Base-by-base conservation (phyloP, 1,284 basidiomycete species). In the Ganoderma meredithae region DNA sequence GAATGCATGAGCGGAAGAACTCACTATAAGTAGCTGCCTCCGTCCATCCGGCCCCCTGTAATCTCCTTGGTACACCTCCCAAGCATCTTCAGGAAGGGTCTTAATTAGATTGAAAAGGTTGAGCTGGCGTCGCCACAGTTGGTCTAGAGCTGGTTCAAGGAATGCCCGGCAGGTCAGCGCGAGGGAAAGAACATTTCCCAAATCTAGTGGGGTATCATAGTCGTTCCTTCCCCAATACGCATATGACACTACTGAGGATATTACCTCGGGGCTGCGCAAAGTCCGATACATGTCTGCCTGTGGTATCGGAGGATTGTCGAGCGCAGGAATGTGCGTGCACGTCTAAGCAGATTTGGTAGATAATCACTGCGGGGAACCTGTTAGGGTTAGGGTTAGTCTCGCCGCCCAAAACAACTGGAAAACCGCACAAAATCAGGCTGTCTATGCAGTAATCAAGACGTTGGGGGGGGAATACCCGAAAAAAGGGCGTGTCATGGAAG, bases 101-200 rank as follows among this genome's bases (percentile, higher is more conserved):
- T 64, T 68, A 56, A 60, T 49, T 12, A 72, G 52, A 31, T 69
- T 69, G 65, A 62, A 55, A 33, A 72, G 39, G 31, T 64, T 66
- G 12, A 65, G 63, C 31, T 70, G 66, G 27, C 67, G 63, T 15
- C 69, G 64, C 71, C 71, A 72, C 64, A 70, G 52, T 31, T 66
- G 68, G 60, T 72, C 69, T 9, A 72, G 62, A n/a, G 66, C 64
- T 6, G 71, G 71, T 33, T 68, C 71, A 56, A 66, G 67, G 56
- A 70, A 68, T 17, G 65, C 62, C 19, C 49, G 60, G 64, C 71
- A 70, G n/a, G 69, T 65, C 1, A 68, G 66, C 1, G 64, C 67
- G 49, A 72, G 59, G 10, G 67, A 61, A 31, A 62, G 62, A 43
- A 72, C 66, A 12, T 33, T 62, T 17, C 43, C 59, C 3, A 70